These are phyloP conservation scores for Gonapodya prolifera DNA, from an alignment of 192 early-diverging fungal species.

Conservation along the genomic window DNA sequence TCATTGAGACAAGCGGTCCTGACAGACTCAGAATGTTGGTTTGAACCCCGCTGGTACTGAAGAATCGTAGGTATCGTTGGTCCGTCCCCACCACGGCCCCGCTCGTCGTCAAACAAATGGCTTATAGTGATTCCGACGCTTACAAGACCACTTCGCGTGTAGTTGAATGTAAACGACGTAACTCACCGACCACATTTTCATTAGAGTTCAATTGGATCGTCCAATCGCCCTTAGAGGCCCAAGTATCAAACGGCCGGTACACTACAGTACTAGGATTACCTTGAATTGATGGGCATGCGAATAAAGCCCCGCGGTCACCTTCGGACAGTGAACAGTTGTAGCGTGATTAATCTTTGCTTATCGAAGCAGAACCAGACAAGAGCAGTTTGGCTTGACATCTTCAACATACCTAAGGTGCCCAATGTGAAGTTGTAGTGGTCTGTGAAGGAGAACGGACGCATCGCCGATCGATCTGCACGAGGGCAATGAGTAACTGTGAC, in stretches of 20 bases:
- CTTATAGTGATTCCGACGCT: too few species aligned
- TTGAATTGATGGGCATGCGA: constrained; percentile 39
- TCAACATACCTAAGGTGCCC: constrained; percentile 45
- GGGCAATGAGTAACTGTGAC: too few species aligned
- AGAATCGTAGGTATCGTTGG: constrained; percentile 60
- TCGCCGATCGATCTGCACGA: constrained; percentile 62
- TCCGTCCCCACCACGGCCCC: constrained; percentile 62
- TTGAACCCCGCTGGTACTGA: constrained; percentile 69
- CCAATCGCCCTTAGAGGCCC: constrained; percentile 68
- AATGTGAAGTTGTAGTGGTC: constrained; percentile 67
- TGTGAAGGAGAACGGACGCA: constrained; percentile 68
- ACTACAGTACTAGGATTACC: constrained; percentile 47
- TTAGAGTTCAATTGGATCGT: constrained; percentile 42
- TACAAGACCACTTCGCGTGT: not conserved
- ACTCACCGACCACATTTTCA: constrained; percentile 50
- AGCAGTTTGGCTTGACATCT: not conserved
- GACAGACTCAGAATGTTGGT: constrained; percentile 52
- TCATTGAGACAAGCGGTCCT: constrained; percentile 27
- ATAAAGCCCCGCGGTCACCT: constrained; percentile 50
- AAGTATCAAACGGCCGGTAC: constrained; percentile 59
- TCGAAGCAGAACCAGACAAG: constrained; percentile 2
- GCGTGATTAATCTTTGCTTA: too few species aligned
- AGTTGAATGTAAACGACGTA: not conserved
- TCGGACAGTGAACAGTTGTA: too few species aligned
- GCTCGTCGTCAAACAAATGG: constrained; percentile 55